These are phyloP conservation scores for Kazachstania taianensis DNA, from an alignment of 805 yeast genomes.

Conservation along the genomic window DNA sequence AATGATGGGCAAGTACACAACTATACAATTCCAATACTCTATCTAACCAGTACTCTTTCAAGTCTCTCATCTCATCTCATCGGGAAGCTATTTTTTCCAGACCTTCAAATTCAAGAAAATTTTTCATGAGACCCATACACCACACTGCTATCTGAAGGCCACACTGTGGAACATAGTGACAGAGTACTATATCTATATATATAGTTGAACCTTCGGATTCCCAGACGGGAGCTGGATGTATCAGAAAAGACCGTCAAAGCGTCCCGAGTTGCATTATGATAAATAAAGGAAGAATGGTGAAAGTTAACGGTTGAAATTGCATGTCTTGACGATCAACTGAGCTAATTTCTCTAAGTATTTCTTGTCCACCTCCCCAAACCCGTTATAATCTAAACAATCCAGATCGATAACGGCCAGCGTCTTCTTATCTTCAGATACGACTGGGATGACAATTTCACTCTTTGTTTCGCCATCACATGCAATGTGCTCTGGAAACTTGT, in stretches of 20 bases:
- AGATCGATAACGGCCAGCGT: conserved; percentile 76
- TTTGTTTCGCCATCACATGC: conserved; percentile 95
- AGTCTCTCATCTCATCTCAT: conserved; percentile 3
- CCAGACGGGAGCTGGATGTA: no score
- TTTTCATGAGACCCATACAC: conserved; percentile 6
- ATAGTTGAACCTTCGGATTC: neutral
- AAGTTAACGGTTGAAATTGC: conserved; percentile 37
- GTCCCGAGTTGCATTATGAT: no score
- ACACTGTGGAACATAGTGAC: neutral
- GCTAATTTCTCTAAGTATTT: conserved; percentile 53
- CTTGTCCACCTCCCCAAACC: conserved; percentile 59
- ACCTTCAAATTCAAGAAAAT: conserved; percentile 2
- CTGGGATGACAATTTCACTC: conserved; percentile 89
- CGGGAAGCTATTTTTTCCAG: no score
- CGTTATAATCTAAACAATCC: conserved; percentile 57
- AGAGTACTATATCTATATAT: no score
- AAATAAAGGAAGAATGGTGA: no score
- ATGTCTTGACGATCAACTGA: conserved; percentile 38
- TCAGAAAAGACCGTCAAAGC: no score
- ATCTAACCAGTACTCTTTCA: neutral
- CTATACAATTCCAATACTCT: neutral
- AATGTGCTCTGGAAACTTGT: conserved; percentile 79
- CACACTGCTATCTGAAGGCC: neutral
- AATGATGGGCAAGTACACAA: neutral
- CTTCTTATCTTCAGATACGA: conserved; percentile 34